Conservation (phyloP, 192 early-diverging fungal species). For the Entomortierella parvispora region DNA sequence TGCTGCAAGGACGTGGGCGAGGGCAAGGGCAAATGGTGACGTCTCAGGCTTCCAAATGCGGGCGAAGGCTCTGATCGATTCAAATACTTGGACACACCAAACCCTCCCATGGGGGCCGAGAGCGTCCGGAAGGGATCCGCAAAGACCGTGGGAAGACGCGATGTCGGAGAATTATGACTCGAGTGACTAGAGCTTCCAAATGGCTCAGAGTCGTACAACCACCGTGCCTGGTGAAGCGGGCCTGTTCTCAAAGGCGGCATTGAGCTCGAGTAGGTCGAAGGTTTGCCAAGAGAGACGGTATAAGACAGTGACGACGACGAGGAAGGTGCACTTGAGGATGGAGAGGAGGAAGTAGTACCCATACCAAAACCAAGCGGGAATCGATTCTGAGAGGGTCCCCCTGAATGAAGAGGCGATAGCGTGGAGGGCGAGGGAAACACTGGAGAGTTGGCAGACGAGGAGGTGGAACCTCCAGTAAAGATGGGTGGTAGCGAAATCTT, state of each 20-base stretch:
- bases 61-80: slow-evolving; percentile 27
- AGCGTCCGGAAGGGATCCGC: slow-evolving; percentile 38
- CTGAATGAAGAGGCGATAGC: slow-evolving; percentile 17
- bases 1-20: slow-evolving; percentile 7
- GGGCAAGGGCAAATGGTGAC: slow-evolving; percentile 43
- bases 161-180: slow-evolving; percentile 4
- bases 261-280: slow-evolving; percentile 14
- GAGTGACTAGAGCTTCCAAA: slow-evolving; percentile 22
- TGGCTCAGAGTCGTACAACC: slow-evolving; percentile 46
- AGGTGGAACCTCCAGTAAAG: slow-evolving; percentile 3
- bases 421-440: slow-evolving; percentile 26
- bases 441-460: slow-evolving; percentile 1
- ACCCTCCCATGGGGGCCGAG: slow-evolving; percentile 50
- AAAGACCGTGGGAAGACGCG: slow-evolving; percentile 41
- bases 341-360: not conserved
- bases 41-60: slow-evolving; percentile 14
- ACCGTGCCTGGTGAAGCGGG: slow-evolving; percentile 35
- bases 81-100: slow-evolving; percentile 47
- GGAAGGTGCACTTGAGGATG: not conserved
- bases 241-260: slow-evolving; percentile 40
- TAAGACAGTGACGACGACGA: slow-evolving; percentile 14
- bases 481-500: slow-evolving; percentile 47
- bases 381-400: slow-evolving; percentile 15
- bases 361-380: not conserved
- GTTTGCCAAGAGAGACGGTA: slow-evolving; percentile 36